Evolutionary conservation across 169 alveolate species (phyloP), one percentile per base, ranked within the genome.

Genomic region (Plasmodium chabaudi): DNA sequence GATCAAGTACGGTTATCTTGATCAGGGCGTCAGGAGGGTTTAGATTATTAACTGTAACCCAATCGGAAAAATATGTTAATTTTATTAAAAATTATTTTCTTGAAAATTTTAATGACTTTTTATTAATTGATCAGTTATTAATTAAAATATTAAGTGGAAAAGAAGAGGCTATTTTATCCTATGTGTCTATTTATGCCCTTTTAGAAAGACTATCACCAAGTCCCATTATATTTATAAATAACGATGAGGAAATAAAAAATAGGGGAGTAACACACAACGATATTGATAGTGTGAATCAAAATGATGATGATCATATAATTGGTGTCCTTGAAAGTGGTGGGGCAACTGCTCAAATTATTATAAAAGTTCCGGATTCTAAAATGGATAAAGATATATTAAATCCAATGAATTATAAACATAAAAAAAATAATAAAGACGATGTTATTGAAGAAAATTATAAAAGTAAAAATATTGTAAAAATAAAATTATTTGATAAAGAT

Each of bases 81-180:
- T 75, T 74, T 74, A 1, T 87, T 13, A 87, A 75, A 60, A 25
- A 23, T 61, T 87, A 74, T 74, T 75, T 87, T 9, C 46, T 42
- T 56, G 47, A 5, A 5, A 42, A 74, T 65, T 87, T 87, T 51
- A 67, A 49, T 7, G 89, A 87, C 6, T 87, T 67, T 72, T 61
- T 75, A 25, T 74, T 87, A 71, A 74, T 74, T 87, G 92, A 87
- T 27, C 61, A 87, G 2, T 71, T 87, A 12, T 70, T 74, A 25
- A 61, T 87, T 9, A 87, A 75, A 4, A 88, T 87, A 21, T 60
- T 87, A 67, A 74, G 89, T 74, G 92, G 92, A 19, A 75, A 74
- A 27, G 92, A 87, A 61, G 92, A 87, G 42, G 92, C 89, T n/a
- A 87, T 87, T 46, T 87, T 74, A 15, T 87, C 92, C 0, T 87